These are phyloP conservation scores for Pyricularia pennisetigena DNA, from an alignment of 2,329 filamentous ascomycete species.

Conservation along the genomic window DNA sequence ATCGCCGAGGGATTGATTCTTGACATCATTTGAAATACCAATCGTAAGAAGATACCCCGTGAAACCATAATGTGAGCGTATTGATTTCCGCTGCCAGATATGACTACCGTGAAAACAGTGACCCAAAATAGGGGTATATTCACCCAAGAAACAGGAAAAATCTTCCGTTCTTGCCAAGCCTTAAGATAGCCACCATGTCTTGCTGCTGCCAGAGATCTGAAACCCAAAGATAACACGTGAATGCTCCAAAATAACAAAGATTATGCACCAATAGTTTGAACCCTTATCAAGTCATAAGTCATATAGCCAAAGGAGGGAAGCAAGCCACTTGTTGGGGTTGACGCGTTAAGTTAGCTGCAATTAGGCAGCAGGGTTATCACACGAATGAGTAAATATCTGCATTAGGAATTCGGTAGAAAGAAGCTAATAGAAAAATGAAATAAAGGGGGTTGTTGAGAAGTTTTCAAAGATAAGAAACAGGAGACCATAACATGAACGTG, in stretches of 20 bases:
- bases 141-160: background rate
- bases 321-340: background rate
- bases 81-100: background rate
- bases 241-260: no score
- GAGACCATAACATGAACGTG: slow-evolving; percentile 1
- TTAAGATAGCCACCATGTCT: no score
- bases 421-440: slow-evolving; percentile 15
- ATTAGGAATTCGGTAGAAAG: slow-evolving; percentile 51
- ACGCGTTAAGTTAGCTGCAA: background rate
- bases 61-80: background rate
- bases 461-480: slow-evolving; percentile 2
- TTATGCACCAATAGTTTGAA: no score
- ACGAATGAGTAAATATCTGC: slow-evolving; percentile 34
- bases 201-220: no score
- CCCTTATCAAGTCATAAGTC: no score
- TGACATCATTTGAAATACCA: background rate
- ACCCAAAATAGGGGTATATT: background rate
- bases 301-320: no score
- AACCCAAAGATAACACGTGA: no score
- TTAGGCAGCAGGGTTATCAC: background rate
- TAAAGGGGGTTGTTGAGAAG: slow-evolving; percentile 5
- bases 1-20: background rate
- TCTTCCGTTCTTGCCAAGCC: no score
- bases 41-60: background rate
- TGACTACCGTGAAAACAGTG: background rate